Base-by-base conservation (phyloP, 257 asterid species). In the Fraxinus cuspidata region DNA sequence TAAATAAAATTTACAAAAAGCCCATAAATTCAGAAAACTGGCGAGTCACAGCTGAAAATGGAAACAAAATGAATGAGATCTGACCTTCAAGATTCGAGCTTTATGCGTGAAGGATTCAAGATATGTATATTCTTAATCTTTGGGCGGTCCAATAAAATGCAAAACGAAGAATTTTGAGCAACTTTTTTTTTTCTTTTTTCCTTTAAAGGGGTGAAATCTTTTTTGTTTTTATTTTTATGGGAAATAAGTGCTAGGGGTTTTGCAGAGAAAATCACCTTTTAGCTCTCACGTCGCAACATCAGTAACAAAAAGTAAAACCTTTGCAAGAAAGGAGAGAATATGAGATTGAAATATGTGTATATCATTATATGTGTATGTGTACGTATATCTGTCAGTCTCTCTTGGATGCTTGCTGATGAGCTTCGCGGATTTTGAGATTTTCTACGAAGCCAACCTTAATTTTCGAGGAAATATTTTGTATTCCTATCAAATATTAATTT, bases 61-160 rank as follows among this genome's bases (percentile, higher is more conserved):
- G 3, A 15, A n/a, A 25, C 6, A 4, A 16, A 15, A 6, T n/a
- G 58, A 58, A 11, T 4, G 32, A 35, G 72, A 75, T 75, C 73
- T 75, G 65, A 75, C 79, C 79, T 75, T 8, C 58, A 63, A 74
- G 56, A 18, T 23, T 32, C 16, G 15, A 74, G 7, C 78, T 74
- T 64, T 12, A 34, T 15, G n/a, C 25, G 56, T 70, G n/a, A 70
- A 70, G 47, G 53, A 6, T 7, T 47, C 47, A 10, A 40, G 5
- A 51, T 51, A 51, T 51, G 18, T 51, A 64, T 76, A 74, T 13
- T 25, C 47, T 27, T 25, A 47, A 27, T 44, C 21, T 15, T 40
- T 13, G 40, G 40, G 64, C 31, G 11, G 63, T 47, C 15, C 47
- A 71, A 37, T 38, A 12, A 25, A 38, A 71, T 28, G 47, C 53